These are phyloP conservation scores for Lactarius hatsudake DNA, from an alignment of 768 basidiomycete species.

Conservation along the genomic window DNA sequence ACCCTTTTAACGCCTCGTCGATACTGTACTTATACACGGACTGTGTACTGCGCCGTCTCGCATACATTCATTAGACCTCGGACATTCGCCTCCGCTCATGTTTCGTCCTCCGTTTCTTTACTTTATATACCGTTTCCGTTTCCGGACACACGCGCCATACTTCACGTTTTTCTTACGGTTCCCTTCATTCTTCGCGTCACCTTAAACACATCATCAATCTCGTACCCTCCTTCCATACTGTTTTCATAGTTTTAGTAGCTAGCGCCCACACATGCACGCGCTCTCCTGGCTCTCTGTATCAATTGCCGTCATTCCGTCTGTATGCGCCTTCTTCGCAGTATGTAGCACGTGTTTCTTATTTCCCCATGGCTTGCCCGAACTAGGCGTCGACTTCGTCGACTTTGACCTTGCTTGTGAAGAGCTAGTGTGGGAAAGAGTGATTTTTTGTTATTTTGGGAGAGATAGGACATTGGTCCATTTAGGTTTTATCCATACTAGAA, in stretches of 20 bases:
- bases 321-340: not conserved
- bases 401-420: too few species aligned
- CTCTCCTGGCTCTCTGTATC: not conserved
- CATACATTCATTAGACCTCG: conserved; percentile 5
- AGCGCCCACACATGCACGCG: not conserved
- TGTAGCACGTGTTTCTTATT: not conserved
- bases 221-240: not conserved
- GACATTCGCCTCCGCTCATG: not conserved
- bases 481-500: too few species aligned
- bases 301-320: not conserved
- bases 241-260: not conserved
- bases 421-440: too few species aligned
- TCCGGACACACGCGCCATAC: not conserved
- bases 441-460: too few species aligned
- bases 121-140: not conserved
- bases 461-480: too few species aligned
- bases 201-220: conserved; percentile 2
- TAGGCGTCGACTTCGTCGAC: too few species aligned
- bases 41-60: not conserved
- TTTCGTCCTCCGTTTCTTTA: not conserved
- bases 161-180: not conserved
- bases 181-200: not conserved
- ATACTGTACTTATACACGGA: conserved; percentile 8
- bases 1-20: not conserved
- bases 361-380: not conserved